Evolutionary conservation across 306 rosid genomes (phyloP).

Genomic region (Rubus parviflorus): DNA sequence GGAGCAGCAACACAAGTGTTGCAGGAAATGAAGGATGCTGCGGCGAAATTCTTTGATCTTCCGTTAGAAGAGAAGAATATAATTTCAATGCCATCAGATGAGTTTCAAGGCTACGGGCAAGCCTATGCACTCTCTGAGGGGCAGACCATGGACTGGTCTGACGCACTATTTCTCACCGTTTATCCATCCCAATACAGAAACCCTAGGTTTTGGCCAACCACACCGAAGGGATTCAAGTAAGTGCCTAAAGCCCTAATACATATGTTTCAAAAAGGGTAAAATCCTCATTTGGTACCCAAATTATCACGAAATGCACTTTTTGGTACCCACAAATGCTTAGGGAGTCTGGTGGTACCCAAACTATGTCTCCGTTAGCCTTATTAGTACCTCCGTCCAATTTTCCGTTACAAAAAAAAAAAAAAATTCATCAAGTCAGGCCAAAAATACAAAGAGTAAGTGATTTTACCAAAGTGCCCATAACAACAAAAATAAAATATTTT

Average conservation of each 20-base stretch:
- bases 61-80: slow-evolving; percentile 43
- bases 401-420: no score
- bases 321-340: no score
- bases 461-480: no score
- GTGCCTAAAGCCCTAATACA: no score
- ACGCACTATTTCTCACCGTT: slow-evolving; percentile 20
- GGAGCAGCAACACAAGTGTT: slow-evolving; percentile 26
- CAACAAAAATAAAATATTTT: no score
- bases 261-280: slow-evolving; percentile 12
- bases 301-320: no score
- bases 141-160: slow-evolving; percentile 37
- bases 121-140: slow-evolving; percentile 38
- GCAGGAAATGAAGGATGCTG: slow-evolving; percentile 27
- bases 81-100: slow-evolving; percentile 30
- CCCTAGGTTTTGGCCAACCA: slow-evolving; percentile 35
- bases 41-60: slow-evolving; percentile 35
- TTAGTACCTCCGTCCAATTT: no score
- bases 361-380: no score
- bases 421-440: no score
- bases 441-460: no score
- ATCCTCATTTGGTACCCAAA: no score
- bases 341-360: no score
- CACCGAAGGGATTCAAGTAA: slow-evolving; percentile 31
- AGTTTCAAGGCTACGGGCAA: slow-evolving; percentile 40
- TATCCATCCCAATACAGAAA: slow-evolving; percentile 24